Evolutionary conservation across 1,284 basidiomycete species (phyloP).

Genomic region (Rhodotorula sp.): DNA sequence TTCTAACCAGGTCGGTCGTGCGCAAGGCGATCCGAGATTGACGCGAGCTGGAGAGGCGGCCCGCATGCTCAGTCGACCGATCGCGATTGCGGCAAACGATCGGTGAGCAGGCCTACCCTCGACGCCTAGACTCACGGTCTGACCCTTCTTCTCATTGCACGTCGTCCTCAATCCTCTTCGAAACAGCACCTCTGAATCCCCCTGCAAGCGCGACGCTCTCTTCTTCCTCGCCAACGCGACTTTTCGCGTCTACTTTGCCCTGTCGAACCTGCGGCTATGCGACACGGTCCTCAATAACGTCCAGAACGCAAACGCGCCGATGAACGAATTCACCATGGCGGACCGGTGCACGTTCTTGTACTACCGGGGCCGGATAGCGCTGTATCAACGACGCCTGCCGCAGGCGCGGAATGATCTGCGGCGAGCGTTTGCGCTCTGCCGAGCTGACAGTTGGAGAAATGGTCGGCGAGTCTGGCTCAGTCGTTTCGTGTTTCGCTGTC

Average conservation of each 20-base stretch:
- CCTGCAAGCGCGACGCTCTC: slow-evolving; percentile 43
- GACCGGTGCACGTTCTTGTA: slow-evolving; percentile 51
- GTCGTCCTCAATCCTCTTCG: background rate
- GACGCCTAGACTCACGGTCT: background rate
- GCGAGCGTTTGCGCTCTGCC: slow-evolving; percentile 49
- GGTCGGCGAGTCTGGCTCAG: slow-evolving; percentile 37
- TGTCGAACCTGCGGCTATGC: slow-evolving; percentile 52
- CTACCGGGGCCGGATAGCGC: slow-evolving; percentile 50
- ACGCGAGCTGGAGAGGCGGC: slow-evolving; percentile 43
- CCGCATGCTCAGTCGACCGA: slow-evolving; percentile 39
- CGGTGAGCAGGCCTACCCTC: slow-evolving; percentile 22
- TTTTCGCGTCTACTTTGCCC: slow-evolving; percentile 46
- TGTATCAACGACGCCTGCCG: slow-evolving; percentile 50
- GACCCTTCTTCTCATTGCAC: background rate
- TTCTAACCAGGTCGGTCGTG: slow-evolving; percentile 37
- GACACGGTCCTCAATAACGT: slow-evolving; percentile 53
- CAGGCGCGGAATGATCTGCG: slow-evolving; percentile 46
- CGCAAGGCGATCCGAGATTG: slow-evolving; percentile 38
- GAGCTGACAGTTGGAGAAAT: slow-evolving; percentile 42
- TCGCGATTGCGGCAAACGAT: slow-evolving; percentile 44
- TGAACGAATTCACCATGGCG: slow-evolving; percentile 46
- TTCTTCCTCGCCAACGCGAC: slow-evolving; percentile 45
- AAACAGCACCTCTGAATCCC: slow-evolving; percentile 8
- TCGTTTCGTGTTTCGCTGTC: no score
- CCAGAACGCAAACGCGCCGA: slow-evolving; percentile 42